These are phyloP conservation scores for Suillus alpinus DNA, from an alignment of 768 basidiomycete genomes.

Conservation along the genomic window DNA sequence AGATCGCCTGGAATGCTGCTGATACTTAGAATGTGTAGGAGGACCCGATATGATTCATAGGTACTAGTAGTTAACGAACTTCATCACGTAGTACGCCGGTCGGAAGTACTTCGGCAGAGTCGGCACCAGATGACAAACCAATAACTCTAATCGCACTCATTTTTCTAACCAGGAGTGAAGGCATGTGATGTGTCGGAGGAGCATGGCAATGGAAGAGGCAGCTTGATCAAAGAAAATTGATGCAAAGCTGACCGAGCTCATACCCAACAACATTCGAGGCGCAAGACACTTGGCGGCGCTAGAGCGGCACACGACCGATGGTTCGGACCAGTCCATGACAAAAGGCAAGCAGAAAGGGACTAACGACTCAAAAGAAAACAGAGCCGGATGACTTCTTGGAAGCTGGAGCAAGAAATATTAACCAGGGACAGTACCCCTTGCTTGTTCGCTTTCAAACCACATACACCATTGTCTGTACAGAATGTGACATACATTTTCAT, in stretches of 20 bases:
- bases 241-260: slow-evolving; percentile 46
- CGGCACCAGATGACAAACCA: slow-evolving; percentile 49
- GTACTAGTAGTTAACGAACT: too few relatives aligned
- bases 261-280: not conserved
- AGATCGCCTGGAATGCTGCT: not conserved
- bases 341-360: slow-evolving; percentile 15
- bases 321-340: slow-evolving; percentile 19
- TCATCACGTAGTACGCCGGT: slow-evolving; percentile 50
- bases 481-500: slow-evolving; percentile 96
- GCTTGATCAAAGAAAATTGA: slow-evolving; percentile 59
- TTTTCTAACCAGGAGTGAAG: slow-evolving; percentile 55
- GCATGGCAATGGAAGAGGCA: slow-evolving; percentile 63
- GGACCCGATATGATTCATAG: slow-evolving; percentile 80
- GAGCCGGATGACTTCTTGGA: slow-evolving; percentile 67
- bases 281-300: slow-evolving; percentile 35
- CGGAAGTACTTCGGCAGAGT: slow-evolving; percentile 68
- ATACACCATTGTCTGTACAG: slow-evolving; percentile 93
- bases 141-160: not conserved
- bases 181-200: slow-evolving; percentile 70
- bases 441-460: slow-evolving; percentile 55
- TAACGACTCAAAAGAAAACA: slow-evolving; percentile 12
- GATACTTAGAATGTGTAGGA: slow-evolving; percentile 36
- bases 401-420: slow-evolving; percentile 61
- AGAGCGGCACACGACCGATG: slow-evolving; percentile 33
- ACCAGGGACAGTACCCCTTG: not conserved